Conservation (phyloP, 768 basidiomycete genomes). For the Daedaleopsis nitida region DNA sequence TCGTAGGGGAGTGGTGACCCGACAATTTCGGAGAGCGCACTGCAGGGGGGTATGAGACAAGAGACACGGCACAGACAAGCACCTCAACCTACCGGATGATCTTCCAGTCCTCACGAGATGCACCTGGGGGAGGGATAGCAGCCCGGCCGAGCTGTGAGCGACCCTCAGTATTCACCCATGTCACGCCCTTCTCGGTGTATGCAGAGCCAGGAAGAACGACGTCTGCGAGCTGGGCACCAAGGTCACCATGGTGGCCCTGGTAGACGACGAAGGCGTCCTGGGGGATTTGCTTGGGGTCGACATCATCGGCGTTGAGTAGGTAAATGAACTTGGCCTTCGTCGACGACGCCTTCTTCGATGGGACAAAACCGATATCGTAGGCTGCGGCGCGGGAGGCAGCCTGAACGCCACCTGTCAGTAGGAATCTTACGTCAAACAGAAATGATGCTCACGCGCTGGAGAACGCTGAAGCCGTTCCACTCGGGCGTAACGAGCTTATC, state of each 20-base stretch:
- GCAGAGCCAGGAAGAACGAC: constrained; percentile 91
- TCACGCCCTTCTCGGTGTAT: constrained; percentile 89
- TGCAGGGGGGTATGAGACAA: constrained; percentile 28
- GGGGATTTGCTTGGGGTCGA: constrained; percentile 87
- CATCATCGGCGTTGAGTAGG: constrained; percentile 93
- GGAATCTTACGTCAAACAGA: neutral
- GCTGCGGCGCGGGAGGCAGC: constrained; percentile 90
- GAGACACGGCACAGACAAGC: neutral
- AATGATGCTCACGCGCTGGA: constrained; percentile 75
- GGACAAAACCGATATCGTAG: constrained; percentile 92
- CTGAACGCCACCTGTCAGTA: constrained; percentile 41
- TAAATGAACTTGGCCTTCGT: constrained; percentile 93
- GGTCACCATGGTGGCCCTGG: constrained; percentile 97
- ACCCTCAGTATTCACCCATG: constrained; percentile 98
- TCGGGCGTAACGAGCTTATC: constrained; percentile 76
- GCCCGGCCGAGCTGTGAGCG: constrained; percentile 87
- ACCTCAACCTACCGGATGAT: constrained; percentile 66
- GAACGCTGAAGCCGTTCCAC: constrained; percentile 94
- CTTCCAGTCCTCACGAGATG: constrained; percentile 96
- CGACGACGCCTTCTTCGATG: constrained; percentile 73
- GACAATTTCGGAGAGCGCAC: constrained; percentile 89
- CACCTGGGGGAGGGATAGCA: constrained; percentile 94
- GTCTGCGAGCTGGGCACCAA: constrained; percentile 96
- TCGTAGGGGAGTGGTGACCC: constrained; percentile 86
- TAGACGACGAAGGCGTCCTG: constrained; percentile 95